These are phyloP conservation scores for Ophiocordyceps camponoti-saundersi DNA, from an alignment of 2,329 filamentous ascomycete genomes.

Conservation along the genomic window DNA sequence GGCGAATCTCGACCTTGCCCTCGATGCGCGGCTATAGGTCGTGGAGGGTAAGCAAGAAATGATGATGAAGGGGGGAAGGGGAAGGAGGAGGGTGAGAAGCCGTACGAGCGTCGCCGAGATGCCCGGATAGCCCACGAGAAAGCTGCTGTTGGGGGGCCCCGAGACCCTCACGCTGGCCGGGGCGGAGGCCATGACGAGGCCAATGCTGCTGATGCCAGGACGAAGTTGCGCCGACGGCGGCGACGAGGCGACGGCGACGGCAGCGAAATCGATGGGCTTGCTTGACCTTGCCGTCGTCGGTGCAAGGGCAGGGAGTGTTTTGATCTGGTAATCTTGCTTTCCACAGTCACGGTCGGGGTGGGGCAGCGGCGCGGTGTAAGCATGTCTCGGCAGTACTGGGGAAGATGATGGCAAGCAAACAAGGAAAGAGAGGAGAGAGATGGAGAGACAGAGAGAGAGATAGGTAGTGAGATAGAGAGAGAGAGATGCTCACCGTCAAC, in stretches of 20 bases:
- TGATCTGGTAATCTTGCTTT: background rate
- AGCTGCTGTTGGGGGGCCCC: constrained; percentile 91
- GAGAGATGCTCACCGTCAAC: background rate
- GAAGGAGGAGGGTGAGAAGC: constrained; percentile 9
- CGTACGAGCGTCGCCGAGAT: constrained; percentile 93
- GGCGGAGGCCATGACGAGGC: constrained; percentile 14
- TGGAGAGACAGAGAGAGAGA: background rate
- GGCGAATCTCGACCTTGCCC: constrained; percentile 92
- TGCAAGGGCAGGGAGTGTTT: background rate
- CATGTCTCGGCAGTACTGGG: background rate
- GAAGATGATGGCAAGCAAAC: too few species aligned
- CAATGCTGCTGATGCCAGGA: constrained; percentile 1
- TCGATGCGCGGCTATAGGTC: constrained; percentile 70
- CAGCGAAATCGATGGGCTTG: background rate
- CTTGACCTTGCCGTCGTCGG: too few species aligned
- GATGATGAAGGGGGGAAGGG: constrained; percentile 1
- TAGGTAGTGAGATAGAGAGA: background rate
- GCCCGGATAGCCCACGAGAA: constrained; percentile 90
- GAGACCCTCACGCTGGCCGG: constrained; percentile 66
- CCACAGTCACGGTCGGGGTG: background rate
- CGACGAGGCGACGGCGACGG: background rate
- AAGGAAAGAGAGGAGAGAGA: too few species aligned
- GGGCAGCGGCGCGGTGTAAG: background rate
- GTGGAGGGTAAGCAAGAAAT: background rate
- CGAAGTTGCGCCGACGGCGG: background rate